These are phyloP conservation scores for Fusarium sp. DNA, from an alignment of 2,329 filamentous ascomycete genomes.

Conservation along the genomic window DNA sequence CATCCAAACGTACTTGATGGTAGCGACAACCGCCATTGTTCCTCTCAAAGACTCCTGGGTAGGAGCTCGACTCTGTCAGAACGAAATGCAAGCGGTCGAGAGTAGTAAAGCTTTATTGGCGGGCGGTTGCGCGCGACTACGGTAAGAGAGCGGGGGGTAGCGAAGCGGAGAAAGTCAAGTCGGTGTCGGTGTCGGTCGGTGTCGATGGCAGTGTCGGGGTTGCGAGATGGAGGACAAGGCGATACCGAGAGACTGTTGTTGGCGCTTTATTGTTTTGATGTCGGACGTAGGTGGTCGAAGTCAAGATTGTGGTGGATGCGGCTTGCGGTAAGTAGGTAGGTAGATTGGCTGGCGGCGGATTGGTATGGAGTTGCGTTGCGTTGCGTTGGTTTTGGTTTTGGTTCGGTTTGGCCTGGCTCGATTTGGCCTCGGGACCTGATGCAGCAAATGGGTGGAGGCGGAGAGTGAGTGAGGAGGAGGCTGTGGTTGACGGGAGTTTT, in stretches of 20 bases:
- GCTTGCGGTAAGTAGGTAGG: conserved; percentile 31
- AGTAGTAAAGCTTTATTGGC: conserved; percentile 41
- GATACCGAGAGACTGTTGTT: conserved; percentile 3
- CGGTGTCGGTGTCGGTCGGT: conserved; percentile 5
- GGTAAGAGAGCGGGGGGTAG: conserved; percentile 32
- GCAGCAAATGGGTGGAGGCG: conserved; percentile 36
- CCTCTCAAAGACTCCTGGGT: conserved; percentile 52
- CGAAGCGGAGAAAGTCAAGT: conserved; percentile 31
- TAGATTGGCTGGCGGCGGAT: conserved; percentile 20
- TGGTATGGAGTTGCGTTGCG: conserved; percentile 39
- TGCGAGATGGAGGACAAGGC: conserved; percentile 6
- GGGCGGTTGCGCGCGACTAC: conserved; percentile 39
- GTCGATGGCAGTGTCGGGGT: conserved; percentile 8
- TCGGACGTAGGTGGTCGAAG: conserved; percentile 27
- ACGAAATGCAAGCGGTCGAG: conserved; percentile 41
- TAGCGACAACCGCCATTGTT: conserved; percentile 70
- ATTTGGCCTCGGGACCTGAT: conserved; percentile 23
- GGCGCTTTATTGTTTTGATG: conserved; percentile 23
- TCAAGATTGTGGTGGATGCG: conserved; percentile 38
- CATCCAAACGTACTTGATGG: conserved; percentile 67
- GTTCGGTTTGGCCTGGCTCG: conserved; percentile 1
- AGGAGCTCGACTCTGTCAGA: conserved; percentile 49
- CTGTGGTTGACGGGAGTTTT: conserved; percentile 17
- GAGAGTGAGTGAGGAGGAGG: conserved; percentile 28
- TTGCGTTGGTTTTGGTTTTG: conserved; percentile 19